Conservation (phyloP, 495 filamentous ascomycete species). For the Aspergillus avenaceus region DNA sequence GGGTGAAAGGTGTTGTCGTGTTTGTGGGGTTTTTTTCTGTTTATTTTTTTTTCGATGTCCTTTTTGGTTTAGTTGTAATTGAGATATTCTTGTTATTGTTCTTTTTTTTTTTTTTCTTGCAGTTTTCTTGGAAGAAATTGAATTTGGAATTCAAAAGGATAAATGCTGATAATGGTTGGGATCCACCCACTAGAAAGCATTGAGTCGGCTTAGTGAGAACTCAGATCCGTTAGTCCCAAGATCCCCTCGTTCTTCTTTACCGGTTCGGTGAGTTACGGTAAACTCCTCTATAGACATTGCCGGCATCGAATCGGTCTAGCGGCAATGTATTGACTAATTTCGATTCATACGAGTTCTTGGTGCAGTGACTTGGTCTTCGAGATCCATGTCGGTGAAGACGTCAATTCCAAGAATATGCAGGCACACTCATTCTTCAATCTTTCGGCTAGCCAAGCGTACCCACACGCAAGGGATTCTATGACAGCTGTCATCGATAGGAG, state of each 20-base stretch:
- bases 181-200: not conserved
- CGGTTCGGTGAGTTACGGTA: too few relatives aligned
- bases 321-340: too few relatives aligned
- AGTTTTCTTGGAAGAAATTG: not conserved
- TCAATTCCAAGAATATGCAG: not conserved
- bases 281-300: not conserved
- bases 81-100: too few relatives aligned
- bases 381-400: not conserved
- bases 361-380: too few relatives aligned
- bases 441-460: not conserved
- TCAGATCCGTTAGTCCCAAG: not conserved
- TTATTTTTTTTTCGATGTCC: not conserved
- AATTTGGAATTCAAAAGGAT: not conserved
- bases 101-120: too few relatives aligned
- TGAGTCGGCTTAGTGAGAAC: not conserved
- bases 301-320: too few relatives aligned
- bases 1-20: not conserved
- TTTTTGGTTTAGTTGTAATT: too few relatives aligned
- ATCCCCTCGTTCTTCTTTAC: not conserved
- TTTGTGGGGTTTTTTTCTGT: not conserved
- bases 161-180: not conserved
- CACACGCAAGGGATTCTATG: slow-evolving; percentile 5
- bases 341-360: too few relatives aligned
- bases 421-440: not conserved
- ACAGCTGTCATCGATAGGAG: slow-evolving; percentile 12